These are phyloP conservation scores for Rhododendron ovatum DNA, from an alignment of 148 eudicot genomes.

Conservation along the genomic window DNA sequence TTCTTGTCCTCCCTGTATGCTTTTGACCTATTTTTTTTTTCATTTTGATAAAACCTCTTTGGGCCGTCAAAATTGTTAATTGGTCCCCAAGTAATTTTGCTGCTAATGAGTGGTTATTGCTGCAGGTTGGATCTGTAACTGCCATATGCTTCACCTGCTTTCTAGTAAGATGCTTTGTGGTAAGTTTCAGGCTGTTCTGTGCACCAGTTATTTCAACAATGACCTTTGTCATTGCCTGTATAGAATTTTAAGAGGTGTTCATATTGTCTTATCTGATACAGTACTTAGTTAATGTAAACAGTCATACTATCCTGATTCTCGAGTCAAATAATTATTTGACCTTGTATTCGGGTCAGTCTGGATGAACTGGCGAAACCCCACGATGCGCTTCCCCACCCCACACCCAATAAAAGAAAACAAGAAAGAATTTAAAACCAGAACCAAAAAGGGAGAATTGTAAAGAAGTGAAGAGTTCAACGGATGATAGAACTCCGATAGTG, in stretches of 20 bases:
- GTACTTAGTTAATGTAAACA: neutral
- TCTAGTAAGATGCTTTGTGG: conserved; percentile 75
- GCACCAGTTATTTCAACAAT: neutral
- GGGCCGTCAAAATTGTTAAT: neutral
- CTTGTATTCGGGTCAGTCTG: neutral
- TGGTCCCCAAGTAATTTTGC: conserved; percentile 1
- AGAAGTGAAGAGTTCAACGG: neutral
- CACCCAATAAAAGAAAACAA: neutral
- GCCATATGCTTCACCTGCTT: conserved; percentile 77
- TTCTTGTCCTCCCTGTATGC: neutral
- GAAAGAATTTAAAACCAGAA: neutral
- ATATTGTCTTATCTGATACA: neutral
- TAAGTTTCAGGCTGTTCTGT: conserved; percentile 31
- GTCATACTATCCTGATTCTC: neutral
- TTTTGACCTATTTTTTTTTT: neutral
- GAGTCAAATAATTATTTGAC: neutral
- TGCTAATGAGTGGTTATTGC: conserved; percentile 13
- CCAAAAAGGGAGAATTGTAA: neutral
- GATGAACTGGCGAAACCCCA: neutral
- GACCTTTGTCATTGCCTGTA: neutral
- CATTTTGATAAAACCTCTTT: neutral
- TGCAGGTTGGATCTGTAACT: conserved; percentile 93
- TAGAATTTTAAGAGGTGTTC: neutral
- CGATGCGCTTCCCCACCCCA: neutral
- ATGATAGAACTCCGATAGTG: neutral